These are phyloP conservation scores for Mycena citricolor DNA, from an alignment of 1,284 basidiomycete genomes.

Conservation along the genomic window DNA sequence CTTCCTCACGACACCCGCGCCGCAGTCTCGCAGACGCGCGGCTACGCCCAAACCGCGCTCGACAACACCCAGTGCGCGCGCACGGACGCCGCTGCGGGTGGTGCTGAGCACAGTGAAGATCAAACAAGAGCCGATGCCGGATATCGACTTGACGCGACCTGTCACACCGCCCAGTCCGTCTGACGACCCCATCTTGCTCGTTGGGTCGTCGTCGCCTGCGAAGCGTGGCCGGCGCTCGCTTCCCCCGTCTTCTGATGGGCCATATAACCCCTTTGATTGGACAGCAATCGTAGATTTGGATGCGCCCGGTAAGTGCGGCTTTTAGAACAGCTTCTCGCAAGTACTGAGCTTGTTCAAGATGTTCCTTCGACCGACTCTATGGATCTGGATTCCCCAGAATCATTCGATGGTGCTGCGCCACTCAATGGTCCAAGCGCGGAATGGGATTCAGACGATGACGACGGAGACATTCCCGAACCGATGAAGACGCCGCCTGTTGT, in stretches of 20 bases:
- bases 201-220: slow-evolving; percentile 33
- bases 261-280: slow-evolving; percentile 13
- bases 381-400: slow-evolving; percentile 23
- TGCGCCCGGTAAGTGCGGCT: slow-evolving; percentile 1
- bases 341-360: neutral
- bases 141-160: slow-evolving; percentile 56
- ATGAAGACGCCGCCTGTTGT: too few species aligned
- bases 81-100: slow-evolving; percentile 17
- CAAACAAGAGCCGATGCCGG: slow-evolving; percentile 64
- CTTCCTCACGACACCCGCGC: slow-evolving; percentile 32
- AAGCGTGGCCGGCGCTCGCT: slow-evolving; percentile 1
- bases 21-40: slow-evolving; percentile 15
- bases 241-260: slow-evolving; percentile 9
- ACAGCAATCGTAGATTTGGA: neutral
- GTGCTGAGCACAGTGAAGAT: slow-evolving; percentile 30
- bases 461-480: slow-evolving; percentile 18
- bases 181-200: slow-evolving; percentile 69
- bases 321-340: neutral
- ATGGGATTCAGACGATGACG: slow-evolving; percentile 22
- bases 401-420: slow-evolving; percentile 16
- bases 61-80: slow-evolving; percentile 24
- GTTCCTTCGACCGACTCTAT: slow-evolving; percentile 22
- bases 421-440: slow-evolving; percentile 6
- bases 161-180: slow-evolving; percentile 69
- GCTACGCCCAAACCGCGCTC: slow-evolving; percentile 22